Evolutionary conservation across 2,329 filamentous ascomycete genomes (phyloP).

Genomic region (Penicillium polonicum): DNA sequence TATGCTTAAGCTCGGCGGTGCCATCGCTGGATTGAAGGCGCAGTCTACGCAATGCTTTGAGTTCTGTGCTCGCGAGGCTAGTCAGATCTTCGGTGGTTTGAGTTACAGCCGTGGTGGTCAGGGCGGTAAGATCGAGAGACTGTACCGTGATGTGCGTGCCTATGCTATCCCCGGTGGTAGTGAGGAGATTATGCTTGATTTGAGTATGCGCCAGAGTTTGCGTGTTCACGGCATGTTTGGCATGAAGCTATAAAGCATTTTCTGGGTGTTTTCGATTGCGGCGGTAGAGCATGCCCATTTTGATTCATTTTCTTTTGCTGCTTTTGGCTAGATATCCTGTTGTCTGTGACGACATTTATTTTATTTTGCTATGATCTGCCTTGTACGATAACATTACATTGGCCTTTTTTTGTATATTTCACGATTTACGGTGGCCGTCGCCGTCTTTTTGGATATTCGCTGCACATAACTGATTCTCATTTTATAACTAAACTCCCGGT

Average conservation of each 20-base stretch:
- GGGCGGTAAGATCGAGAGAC: slow-evolving; percentile 88
- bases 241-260: slow-evolving; percentile 69
- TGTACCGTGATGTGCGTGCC: slow-evolving; percentile 92
- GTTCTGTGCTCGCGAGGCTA: slow-evolving; percentile 94
- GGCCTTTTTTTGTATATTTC: slow-evolving; percentile 1
- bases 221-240: slow-evolving; percentile 86
- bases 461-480: not conserved
- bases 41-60: slow-evolving; percentile 94
- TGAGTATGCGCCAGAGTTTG: slow-evolving; percentile 88
- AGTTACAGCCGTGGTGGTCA: slow-evolving; percentile 91
- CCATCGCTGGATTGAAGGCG: slow-evolving; percentile 91
- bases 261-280: slow-evolving; percentile 3
- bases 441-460: not conserved
- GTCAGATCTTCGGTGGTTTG: slow-evolving; percentile 94
- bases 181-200: slow-evolving; percentile 98
- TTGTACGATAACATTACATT: slow-evolving; percentile 19
- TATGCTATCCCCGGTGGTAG: slow-evolving; percentile 95
- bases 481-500: not conserved
- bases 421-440: not conserved
- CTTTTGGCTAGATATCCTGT: slow-evolving; percentile 24
- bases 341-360: slow-evolving; percentile 17
- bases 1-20: slow-evolving; percentile 91
- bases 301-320: not conserved
- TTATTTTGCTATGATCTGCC: slow-evolving; percentile 5
- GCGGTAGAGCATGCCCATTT: not conserved